Percentiles rank a stretch among this genome's conserved stretches.
These are phyloP conservation scores for Melanomma pulvis-pyrius DNA, from an alignment of 495 filamentous ascomycete species.

Conservation along the genomic window DNA sequence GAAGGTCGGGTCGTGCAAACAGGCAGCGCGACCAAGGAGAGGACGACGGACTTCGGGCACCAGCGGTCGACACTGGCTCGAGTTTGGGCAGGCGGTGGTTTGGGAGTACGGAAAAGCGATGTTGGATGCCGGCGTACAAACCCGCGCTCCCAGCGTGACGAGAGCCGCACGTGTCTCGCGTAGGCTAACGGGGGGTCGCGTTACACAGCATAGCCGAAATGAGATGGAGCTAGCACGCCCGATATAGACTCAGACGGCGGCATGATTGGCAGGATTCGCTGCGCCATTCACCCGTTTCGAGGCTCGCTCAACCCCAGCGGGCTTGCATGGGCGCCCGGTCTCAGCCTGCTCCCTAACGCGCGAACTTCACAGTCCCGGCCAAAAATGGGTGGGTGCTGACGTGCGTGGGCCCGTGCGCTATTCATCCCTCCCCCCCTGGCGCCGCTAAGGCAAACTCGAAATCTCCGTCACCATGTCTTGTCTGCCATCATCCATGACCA, in stretches of 20 bases:
- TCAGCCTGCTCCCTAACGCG: slow-evolving; percentile 18
- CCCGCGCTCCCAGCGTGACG: slow-evolving; percentile 20
- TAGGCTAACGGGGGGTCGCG: not conserved
- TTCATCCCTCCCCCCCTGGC: not conserved
- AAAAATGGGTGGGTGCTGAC: slow-evolving; percentile 1
- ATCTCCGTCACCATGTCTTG: not conserved
- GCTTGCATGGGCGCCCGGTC: not conserved
- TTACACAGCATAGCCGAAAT: not conserved
- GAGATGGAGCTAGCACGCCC: not conserved
- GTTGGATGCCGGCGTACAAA: slow-evolving; percentile 22
- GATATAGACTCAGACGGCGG: not conserved
- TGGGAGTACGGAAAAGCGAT: not conserved
- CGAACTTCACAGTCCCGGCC: not conserved
- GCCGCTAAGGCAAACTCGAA: not conserved
- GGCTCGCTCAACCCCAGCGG: not conserved
- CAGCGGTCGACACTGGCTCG: not conserved
- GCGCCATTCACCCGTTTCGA: slow-evolving; percentile 1
- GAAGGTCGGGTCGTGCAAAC: not conserved
- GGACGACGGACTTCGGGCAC: slow-evolving; percentile 11
- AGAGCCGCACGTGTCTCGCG: not conserved
- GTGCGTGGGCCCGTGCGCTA: slow-evolving; percentile 3
- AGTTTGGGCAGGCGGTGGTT: slow-evolving; percentile 1
- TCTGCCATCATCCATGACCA: not conserved
- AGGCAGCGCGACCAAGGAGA: not conserved
- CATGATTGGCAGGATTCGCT: not conserved